Evolutionary conservation across 176 grass and related monocot genomes (phyloP).

Genomic region (Cymbopogon citratus): DNA sequence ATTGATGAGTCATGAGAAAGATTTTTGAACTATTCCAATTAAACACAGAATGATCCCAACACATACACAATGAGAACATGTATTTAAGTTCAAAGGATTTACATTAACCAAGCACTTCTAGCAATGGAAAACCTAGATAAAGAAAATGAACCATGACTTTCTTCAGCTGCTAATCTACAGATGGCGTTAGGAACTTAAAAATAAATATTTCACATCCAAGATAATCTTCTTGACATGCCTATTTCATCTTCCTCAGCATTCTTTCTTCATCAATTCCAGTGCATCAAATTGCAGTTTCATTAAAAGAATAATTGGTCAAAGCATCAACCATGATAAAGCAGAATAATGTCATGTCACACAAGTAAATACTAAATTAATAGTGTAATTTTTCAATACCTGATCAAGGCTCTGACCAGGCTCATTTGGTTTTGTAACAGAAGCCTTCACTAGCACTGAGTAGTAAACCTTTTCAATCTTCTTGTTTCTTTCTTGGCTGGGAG

Average conservation of each 20-base stretch:
- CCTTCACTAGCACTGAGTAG: slow-evolving; percentile 95
- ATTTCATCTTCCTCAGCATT: background rate
- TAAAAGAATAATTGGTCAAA: slow-evolving; percentile 2
- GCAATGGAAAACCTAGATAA: slow-evolving; percentile 7
- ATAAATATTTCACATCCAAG: background rate
- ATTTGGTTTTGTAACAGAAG: slow-evolving; percentile 59
- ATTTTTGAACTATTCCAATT: background rate
- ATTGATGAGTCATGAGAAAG: background rate
- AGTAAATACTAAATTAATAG: slow-evolving; percentile 18
- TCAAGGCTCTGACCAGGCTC: slow-evolving; percentile 91
- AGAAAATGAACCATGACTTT: background rate
- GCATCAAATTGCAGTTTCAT: background rate
- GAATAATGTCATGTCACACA: slow-evolving; percentile 16
- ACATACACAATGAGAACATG: background rate
- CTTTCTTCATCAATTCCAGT: background rate
- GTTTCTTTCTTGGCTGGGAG: slow-evolving; percentile 45
- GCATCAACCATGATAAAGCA: background rate
- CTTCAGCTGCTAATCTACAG: background rate
- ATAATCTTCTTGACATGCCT: background rate
- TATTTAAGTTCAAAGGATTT: background rate
- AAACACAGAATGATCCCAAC: background rate
- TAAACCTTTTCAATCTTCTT: slow-evolving; percentile 74
- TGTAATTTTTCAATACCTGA: slow-evolving; percentile 51
- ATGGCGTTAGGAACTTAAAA: background rate
- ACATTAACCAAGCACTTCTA: background rate